Evolutionary conservation across 768 basidiomycete species (phyloP).

Genomic region (Psilocybe tampanensis): DNA sequence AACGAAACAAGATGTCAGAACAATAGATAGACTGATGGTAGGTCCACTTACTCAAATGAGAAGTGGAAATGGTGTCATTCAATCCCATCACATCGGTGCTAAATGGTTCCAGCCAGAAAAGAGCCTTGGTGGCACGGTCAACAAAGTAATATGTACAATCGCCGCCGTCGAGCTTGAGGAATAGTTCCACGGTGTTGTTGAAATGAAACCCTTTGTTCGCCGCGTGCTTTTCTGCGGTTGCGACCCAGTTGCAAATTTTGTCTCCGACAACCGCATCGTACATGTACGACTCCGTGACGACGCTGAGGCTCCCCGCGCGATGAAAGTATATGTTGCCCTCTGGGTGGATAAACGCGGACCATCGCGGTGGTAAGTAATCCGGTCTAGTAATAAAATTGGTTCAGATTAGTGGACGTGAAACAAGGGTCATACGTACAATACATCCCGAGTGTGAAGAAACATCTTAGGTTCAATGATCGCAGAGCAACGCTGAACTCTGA

Average conservation of each 20-base stretch:
- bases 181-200: constrained; percentile 50
- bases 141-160: constrained; percentile 62
- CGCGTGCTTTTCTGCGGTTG: constrained; percentile 33
- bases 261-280: constrained; percentile 35
- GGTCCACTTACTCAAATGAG: constrained; percentile 52
- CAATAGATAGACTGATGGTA: background rate
- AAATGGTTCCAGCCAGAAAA: constrained; percentile 58
- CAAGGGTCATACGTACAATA: too few species aligned
- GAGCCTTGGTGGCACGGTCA: constrained; percentile 44
- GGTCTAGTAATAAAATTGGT: constrained; percentile 43
- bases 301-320: constrained; percentile 30
- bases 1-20: background rate
- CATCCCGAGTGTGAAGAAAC: constrained; percentile 19
- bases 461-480: constrained; percentile 18
- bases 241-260: constrained; percentile 40
- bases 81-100: constrained; percentile 47
- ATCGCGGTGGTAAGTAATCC: constrained; percentile 46
- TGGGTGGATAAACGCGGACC: constrained; percentile 54
- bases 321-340: constrained; percentile 64
- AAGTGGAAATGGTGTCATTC: constrained; percentile 44
- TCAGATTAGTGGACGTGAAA: too few species aligned
- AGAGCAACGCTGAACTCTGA: constrained; percentile 13
- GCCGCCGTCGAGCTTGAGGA: constrained; percentile 43
- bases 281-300: constrained; percentile 62
- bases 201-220: constrained; percentile 32